Evolutionary conservation across 257 asterid species (phyloP).

Genomic region (Gynochthodes officinalis): DNA sequence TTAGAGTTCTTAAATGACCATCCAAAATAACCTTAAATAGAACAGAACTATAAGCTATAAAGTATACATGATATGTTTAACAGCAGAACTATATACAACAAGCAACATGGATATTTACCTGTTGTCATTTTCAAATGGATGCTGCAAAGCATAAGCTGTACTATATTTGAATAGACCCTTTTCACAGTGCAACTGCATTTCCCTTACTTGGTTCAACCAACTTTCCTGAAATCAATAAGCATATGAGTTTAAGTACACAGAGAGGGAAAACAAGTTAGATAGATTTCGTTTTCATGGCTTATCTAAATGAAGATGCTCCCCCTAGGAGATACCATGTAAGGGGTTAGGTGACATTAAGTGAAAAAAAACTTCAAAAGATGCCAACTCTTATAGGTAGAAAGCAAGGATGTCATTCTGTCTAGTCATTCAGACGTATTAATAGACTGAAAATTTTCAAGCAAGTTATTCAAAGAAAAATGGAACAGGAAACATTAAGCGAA

Average conservation of each 20-base stretch:
- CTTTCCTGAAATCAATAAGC: slow-evolving; percentile 53
- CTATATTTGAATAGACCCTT: slow-evolving; percentile 46
- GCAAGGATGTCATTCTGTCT: background rate
- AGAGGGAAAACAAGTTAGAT: background rate
- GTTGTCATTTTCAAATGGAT: slow-evolving; percentile 33
- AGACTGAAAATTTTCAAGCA: background rate
- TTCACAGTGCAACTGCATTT: slow-evolving; percentile 83
- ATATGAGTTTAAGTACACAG: background rate
- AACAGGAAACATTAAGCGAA: background rate
- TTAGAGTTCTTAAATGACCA: background rate
- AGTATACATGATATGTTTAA: background rate
- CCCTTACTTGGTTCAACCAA: slow-evolving; percentile 84
- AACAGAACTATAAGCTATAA: background rate
- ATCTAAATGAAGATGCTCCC: background rate
- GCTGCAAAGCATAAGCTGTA: slow-evolving; percentile 29
- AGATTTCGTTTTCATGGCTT: background rate
- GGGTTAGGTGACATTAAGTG: background rate
- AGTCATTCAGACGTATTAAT: background rate
- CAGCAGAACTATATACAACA: background rate
- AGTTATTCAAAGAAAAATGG: background rate
- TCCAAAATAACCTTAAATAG: background rate
- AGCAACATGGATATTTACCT: slow-evolving; percentile 32
- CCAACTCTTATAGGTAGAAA: background rate
- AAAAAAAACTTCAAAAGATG: background rate
- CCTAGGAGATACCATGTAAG: background rate